Evolutionary conservation across 306 rosid genomes (phyloP), one percentile per base, ranked within the genome.

Genomic region (Quercus gilva): DNA sequence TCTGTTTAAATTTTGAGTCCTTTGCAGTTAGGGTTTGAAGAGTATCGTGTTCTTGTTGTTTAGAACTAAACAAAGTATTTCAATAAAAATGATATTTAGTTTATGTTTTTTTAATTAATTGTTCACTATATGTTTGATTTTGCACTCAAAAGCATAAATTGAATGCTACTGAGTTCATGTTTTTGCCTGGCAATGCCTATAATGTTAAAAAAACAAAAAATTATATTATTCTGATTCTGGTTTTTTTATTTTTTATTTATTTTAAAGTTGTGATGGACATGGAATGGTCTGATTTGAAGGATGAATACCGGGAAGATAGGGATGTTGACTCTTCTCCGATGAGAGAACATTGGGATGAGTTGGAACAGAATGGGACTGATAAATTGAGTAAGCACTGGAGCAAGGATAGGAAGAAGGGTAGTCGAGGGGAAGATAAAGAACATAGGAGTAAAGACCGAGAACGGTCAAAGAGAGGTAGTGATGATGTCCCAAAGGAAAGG

Each of bases 351-450:
- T 53, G 51, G 65, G 83, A 70, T 56, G 91, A 82, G 80, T 82
- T 78, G 26, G 88, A 87, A 25, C 79, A 52, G 71, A 69, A 74
- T 49, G 93, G 85, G 55, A 57, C 67, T 18, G 96, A 86, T 28
- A 91, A 76, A 73, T 86, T 84, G n/a, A 85, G 87, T 79, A 89
- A 84, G 78, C 94, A 86, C 74, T 84, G 87, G 76, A 86, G 89
- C 74, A 91, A 90, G 88, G 98, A 90, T 74, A 83, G 89, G 92
- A 91, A 90, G 85, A 92, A 87, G 89, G 81, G 89, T 65, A 67
- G 86, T 76, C 80, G 87, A 53, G 90, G 89, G 78, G 93, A 87
- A 77, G 97, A 91, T 51, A 92, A 81, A 87, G 97, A 92, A 26
- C 85, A 81, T 59, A 88, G 86, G 76, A 91, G 87, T 82, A 91